A percentile compares a stretch with the other conserved stretches of the same genome.
Conservation (phyloP, 2,329 filamentous ascomycete genomes). For the Colletotrichum salicis region DNA sequence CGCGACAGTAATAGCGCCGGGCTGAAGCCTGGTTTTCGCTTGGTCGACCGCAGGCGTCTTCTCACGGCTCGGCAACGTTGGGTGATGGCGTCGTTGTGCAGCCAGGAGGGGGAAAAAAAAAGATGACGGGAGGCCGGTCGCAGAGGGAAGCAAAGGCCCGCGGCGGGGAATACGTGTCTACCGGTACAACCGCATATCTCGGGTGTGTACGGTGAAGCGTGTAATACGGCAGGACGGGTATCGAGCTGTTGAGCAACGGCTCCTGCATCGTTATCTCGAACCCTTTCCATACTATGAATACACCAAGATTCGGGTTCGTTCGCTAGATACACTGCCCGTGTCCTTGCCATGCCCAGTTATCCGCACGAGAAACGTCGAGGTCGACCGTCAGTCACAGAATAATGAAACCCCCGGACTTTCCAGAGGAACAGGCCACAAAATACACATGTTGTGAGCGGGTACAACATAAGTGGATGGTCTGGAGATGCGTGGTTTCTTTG, state of each 20-base stretch:
- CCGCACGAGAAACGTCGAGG: neutral
- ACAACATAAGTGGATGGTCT: constrained; percentile 29
- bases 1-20: constrained; percentile 10
- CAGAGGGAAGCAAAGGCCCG: neutral
- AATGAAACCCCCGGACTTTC: neutral
- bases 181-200: neutral
- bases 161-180: no score
- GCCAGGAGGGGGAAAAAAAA: neutral
- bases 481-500: constrained; percentile 18
- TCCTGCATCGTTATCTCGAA: neutral
- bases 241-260: neutral
- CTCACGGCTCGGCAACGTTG: constrained; percentile 12
- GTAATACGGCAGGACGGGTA: neutral
- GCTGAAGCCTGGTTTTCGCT: constrained; percentile 3
- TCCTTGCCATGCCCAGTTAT: neutral
- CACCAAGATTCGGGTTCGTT: neutral
- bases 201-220: neutral
- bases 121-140: neutral
- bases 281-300: no score
- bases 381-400: neutral
- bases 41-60: neutral
- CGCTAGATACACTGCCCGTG: neutral
- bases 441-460: constrained; percentile 3
- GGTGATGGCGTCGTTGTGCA: constrained; percentile 29
- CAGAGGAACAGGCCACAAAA: constrained; percentile 13